phyloP scores from a whole-genome alignment of 1,284 basidiomycete species.

The Trichosporon faecale region DNA sequence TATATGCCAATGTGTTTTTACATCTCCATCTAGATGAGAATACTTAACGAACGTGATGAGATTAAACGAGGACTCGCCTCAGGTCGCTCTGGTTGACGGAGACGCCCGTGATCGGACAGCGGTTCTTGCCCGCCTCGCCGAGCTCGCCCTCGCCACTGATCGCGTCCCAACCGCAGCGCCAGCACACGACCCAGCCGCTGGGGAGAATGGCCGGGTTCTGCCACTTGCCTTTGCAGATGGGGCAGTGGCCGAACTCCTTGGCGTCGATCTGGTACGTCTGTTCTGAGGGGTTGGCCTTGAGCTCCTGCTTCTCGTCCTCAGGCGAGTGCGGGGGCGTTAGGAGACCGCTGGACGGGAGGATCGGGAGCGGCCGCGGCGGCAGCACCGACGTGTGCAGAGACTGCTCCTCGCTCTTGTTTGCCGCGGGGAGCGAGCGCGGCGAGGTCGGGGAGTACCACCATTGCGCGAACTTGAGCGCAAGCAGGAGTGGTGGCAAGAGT shows the following conservation, averaged over 20 bases:
- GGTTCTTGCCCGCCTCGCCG: slow-evolving; percentile 52
- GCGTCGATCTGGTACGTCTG: slow-evolving; percentile 27
- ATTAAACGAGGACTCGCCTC: slow-evolving; percentile 73
- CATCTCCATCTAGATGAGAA: background rate
- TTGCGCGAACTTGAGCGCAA: slow-evolving; percentile 94
- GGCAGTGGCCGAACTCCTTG: slow-evolving; percentile 73
- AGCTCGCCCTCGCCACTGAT: slow-evolving; percentile 60
- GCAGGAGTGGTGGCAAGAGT: slow-evolving; percentile 81
- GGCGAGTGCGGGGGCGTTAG: slow-evolving; percentile 30
- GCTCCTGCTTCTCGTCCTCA: slow-evolving; percentile 62
- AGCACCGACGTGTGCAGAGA: slow-evolving; percentile 65
- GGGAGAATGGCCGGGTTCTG: slow-evolving; percentile 87
- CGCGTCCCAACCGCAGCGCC: slow-evolving; percentile 82
- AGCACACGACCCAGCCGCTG: slow-evolving; percentile 94
- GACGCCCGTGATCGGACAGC: slow-evolving; percentile 83
- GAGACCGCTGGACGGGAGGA: slow-evolving; percentile 42
- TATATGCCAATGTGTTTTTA: slow-evolving; percentile 9
- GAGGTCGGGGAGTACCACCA: slow-evolving; percentile 99
- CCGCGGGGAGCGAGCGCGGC: slow-evolving; percentile 70
- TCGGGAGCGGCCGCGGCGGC: slow-evolving; percentile 65
- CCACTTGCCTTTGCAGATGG: slow-evolving; percentile 70
- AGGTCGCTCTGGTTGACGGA: slow-evolving; percentile 73
- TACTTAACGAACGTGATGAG: background rate
- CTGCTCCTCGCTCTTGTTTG: slow-evolving; percentile 57
- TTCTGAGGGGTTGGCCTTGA: slow-evolving; percentile 43